phyloP scores from a whole-genome alignment of 345 rosid genomes.

The Acer campestre region DNA sequence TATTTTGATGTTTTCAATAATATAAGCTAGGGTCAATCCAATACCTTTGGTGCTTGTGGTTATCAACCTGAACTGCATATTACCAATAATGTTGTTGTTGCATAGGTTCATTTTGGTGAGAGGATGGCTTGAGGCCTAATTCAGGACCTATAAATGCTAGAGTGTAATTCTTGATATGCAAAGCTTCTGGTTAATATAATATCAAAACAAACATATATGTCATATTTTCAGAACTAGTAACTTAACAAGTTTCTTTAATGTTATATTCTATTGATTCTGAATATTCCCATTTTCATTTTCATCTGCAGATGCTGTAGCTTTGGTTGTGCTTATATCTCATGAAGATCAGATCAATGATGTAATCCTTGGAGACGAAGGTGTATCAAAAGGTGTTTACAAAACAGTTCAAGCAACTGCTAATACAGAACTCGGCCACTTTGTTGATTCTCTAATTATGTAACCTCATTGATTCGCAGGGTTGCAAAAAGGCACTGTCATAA shows the following conservation, averaged over 20 bases:
- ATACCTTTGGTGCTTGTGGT: background rate
- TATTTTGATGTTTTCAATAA: background rate
- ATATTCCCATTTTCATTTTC: constrained; percentile 14
- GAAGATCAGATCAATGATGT: constrained; percentile 60
- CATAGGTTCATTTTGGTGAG: background rate
- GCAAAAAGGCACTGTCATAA: constrained; percentile 52
- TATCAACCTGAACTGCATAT: background rate
- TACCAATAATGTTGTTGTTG: background rate
- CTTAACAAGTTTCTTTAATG: constrained; percentile 6
- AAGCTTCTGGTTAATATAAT: background rate
- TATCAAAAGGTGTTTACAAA: constrained; percentile 53
- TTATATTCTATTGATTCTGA: background rate
- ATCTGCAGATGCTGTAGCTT: constrained; percentile 63
- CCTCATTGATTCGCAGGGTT: constrained; percentile 46
- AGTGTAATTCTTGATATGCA: background rate
- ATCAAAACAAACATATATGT: background rate
- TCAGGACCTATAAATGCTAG: constrained; percentile 1
- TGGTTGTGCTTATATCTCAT: constrained; percentile 64
- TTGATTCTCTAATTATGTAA: constrained; percentile 18
- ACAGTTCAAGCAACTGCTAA: constrained; percentile 17
- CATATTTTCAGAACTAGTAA: background rate
- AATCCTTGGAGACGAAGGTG: constrained; percentile 60
- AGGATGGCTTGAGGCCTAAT: constrained; percentile 13
- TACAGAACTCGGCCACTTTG: constrained; percentile 4
- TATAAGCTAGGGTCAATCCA: background rate